Percentiles rank a stretch among this genome's conserved stretches.
Conservation (phyloP, 192 early-diverging fungal species). For the Paraglomus brasilianum region DNA sequence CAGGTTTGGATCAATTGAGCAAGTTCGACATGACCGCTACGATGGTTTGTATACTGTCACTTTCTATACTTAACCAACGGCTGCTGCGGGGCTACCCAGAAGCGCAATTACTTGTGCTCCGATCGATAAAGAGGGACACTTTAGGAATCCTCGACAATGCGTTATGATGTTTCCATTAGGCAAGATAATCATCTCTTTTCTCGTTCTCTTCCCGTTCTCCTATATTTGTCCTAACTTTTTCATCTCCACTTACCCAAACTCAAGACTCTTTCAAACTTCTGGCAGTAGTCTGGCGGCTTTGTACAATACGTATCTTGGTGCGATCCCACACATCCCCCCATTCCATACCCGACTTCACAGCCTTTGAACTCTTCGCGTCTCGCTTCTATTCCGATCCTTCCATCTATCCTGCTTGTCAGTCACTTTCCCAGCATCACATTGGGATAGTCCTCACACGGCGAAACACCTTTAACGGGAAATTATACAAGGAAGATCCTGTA, state of each 20-base stretch:
- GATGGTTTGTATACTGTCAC: slow-evolving; percentile 28
- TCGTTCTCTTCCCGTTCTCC: not conserved
- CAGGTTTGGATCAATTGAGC: slow-evolving; percentile 49
- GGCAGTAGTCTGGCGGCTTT: slow-evolving; percentile 72
- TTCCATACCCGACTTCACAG: slow-evolving; percentile 55
- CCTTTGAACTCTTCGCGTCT: slow-evolving; percentile 49
- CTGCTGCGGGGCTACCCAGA: too few relatives aligned
- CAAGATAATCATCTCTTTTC: slow-evolving; percentile 2
- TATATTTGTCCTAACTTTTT: too few relatives aligned
- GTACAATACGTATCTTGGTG: slow-evolving; percentile 66
- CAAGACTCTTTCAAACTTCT: slow-evolving; percentile 60
- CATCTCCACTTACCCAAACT: not conserved
- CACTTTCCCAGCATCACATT: slow-evolving; percentile 51
- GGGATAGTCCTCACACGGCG: slow-evolving; percentile 39
- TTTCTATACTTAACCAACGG: too few relatives aligned
- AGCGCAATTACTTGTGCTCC: too few relatives aligned
- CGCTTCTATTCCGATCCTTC: slow-evolving; percentile 49
- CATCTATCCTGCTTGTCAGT: slow-evolving; percentile 35
- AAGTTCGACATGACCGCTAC: slow-evolving; percentile 56
- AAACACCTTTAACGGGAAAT: slow-evolving; percentile 50
- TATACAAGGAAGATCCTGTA: slow-evolving; percentile 56
- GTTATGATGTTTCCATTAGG: too few relatives aligned
- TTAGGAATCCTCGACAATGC: too few relatives aligned
- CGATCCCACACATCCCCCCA: slow-evolving; percentile 35
- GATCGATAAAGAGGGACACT: too few relatives aligned